phyloP scores from a whole-genome alignment of 805 yeast genomes.

The Sungouiozyma ichnusensis region DNA sequence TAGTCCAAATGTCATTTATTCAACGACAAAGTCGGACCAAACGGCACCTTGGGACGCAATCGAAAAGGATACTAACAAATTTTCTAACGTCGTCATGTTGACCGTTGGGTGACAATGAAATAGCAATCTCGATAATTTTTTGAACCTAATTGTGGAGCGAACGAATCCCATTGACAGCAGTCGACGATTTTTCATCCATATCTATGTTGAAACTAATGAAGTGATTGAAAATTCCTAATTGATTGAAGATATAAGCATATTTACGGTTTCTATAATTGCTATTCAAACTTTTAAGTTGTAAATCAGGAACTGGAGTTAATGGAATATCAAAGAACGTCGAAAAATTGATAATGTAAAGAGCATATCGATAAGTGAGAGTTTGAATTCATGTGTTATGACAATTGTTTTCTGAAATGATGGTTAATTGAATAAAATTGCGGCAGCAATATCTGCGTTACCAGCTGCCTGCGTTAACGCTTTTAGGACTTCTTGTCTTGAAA shows the following conservation, averaged over 20 bases:
- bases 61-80: neutral
- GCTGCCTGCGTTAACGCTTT: conserved; percentile 53
- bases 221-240: neutral
- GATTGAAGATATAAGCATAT: neutral
- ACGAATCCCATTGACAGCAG: neutral
- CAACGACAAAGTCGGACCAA: too few species aligned
- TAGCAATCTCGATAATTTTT: neutral
- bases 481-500: conserved; percentile 51
- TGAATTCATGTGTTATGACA: too few species aligned
- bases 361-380: too few species aligned
- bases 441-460: conserved; percentile 82
- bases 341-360: too few species aligned
- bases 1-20: neutral
- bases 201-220: too few species aligned
- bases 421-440: conserved; percentile 51
- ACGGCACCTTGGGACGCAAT: too few species aligned
- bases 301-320: neutral
- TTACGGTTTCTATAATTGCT: neutral
- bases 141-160: neutral
- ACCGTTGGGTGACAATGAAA: neutral
- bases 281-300: too few species aligned
- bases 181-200: neutral
- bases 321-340: too few species aligned
- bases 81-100: neutral
- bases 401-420: too few species aligned